phyloP scores from a whole-genome alignment of 805 yeast genomes.

The Schizosaccharomyces lindneri region DNA sequence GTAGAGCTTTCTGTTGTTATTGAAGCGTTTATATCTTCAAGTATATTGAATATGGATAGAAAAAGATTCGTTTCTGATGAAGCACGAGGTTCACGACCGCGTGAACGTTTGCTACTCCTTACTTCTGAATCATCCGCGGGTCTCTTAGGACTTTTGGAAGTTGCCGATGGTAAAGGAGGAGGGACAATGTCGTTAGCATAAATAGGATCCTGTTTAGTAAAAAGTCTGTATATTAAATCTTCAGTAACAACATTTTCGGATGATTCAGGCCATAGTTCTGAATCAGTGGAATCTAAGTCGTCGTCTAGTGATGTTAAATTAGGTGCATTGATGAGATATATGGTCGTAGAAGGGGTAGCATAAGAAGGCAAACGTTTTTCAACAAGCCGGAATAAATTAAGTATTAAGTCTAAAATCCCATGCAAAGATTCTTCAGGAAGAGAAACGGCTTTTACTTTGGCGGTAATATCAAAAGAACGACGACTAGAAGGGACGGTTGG shows the following conservation, averaged over 20 bases:
- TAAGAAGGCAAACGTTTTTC: background rate
- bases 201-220: background rate
- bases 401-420: background rate
- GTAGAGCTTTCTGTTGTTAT: background rate
- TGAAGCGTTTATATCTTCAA: too few relatives aligned
- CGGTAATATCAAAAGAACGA: background rate
- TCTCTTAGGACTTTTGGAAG: background rate
- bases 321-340: background rate
- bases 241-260: background rate
- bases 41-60: background rate
- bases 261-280: background rate
- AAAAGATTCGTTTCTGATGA: background rate
- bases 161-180: background rate
- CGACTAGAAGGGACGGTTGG: background rate
- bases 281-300: background rate
- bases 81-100: background rate
- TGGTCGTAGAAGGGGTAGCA: background rate
- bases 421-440: background rate
- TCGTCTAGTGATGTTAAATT: background rate
- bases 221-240: too few relatives aligned
- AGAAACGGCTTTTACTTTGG: background rate
- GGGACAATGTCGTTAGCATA: background rate
- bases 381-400: background rate
- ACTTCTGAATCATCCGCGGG: background rate
- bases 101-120: constrained; percentile 1